phyloP scores from a whole-genome alignment of 208 protist genomes.

The Leishmania gerbilli region DNA sequence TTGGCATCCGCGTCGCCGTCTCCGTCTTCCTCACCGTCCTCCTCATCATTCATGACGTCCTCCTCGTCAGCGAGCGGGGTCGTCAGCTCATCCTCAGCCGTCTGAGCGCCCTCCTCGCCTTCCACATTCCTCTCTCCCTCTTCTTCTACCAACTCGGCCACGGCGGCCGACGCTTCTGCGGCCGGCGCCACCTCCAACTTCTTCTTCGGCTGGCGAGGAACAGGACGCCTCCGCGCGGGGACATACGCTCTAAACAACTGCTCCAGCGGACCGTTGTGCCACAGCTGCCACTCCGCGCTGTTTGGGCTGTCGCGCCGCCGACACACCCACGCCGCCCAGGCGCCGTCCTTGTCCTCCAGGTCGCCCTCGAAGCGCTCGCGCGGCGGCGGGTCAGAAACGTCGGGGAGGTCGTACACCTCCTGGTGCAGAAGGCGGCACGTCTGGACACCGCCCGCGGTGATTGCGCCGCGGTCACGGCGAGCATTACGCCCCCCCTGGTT shows the following conservation, averaged over 20 bases:
- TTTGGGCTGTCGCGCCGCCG: slow-evolving; percentile 68
- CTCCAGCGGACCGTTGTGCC: slow-evolving; percentile 70
- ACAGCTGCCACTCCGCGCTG: slow-evolving; percentile 85
- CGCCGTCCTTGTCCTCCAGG: slow-evolving; percentile 38
- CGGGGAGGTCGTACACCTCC: slow-evolving; percentile 58
- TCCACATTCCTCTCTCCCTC: slow-evolving; percentile 10
- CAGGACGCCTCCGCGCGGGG: slow-evolving; percentile 33
- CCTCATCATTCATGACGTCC: neutral
- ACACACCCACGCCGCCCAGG: slow-evolving; percentile 66
- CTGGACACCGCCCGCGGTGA: neutral
- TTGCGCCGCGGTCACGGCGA: neutral
- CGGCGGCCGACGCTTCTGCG: neutral
- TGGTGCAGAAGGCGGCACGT: slow-evolving; percentile 56
- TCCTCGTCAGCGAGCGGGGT: neutral
- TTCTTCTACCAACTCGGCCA: neutral
- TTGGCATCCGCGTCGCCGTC: slow-evolving; percentile 1
- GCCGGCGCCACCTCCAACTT: slow-evolving; percentile 1
- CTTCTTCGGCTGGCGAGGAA: slow-evolving; percentile 14
- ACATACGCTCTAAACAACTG: slow-evolving; percentile 61
- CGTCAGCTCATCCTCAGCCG: neutral
- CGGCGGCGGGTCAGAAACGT: slow-evolving; percentile 36
- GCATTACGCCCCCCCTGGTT: neutral
- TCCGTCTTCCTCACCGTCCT: slow-evolving; percentile 9
- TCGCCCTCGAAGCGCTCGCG: slow-evolving; percentile 42
- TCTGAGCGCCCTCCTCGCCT: neutral